Base-by-base conservation (phyloP, 441 rosid species). In the Gossypium lobatum region DNA sequence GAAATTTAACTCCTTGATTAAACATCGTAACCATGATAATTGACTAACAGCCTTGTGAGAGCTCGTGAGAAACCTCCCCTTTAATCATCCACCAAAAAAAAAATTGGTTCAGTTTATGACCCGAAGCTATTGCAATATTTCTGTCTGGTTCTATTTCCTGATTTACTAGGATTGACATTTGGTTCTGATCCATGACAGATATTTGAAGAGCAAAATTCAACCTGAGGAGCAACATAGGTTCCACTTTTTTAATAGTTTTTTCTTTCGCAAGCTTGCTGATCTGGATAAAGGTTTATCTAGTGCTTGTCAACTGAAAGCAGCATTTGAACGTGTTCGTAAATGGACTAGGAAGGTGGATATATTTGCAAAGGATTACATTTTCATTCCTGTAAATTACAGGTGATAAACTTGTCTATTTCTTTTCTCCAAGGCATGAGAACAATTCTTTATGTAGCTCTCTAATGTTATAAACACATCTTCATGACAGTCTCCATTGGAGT, bases 321-420 rank as follows among this genome's bases (percentile, higher is more conserved):
- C 98, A 68, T 95, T 89, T 83, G 81, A 88, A 48, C 96, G 96
- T 23, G 93, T 95, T 73, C 90, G 79, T 77, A 95, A 89, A 81
- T 95, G 99, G 99, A 93, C 99, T 50, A 91, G 83, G 83, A 88
- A 90, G 77, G 86, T 93, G 73, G 82, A 90, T 77, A 79, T 95
- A 42, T 95, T 93, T 77, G 86, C 82, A 75, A 95, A 91, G 75
- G 99, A 95, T 80, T 95, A 90, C 77, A 79, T 93, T 74, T 93
- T 93, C 75, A 82, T 95, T 83, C 99, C 99, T 65, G 86, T 95
- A 72, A 95, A 95, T 74, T 93, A 80, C 88, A 95, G 89, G 99
- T 93, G 73, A 79, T 77, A 70, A 74, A 48, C 26, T 63, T 72
- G 1, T 64, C 73, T 23, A 6, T 55, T 65, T 69, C 10, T 39